A percentile compares a stretch with the other conserved stretches of the same genome.
These are phyloP conservation scores for Acanthamoeba royreba DNA, from an alignment of 208 protist genomes.

Conservation along the genomic window DNA sequence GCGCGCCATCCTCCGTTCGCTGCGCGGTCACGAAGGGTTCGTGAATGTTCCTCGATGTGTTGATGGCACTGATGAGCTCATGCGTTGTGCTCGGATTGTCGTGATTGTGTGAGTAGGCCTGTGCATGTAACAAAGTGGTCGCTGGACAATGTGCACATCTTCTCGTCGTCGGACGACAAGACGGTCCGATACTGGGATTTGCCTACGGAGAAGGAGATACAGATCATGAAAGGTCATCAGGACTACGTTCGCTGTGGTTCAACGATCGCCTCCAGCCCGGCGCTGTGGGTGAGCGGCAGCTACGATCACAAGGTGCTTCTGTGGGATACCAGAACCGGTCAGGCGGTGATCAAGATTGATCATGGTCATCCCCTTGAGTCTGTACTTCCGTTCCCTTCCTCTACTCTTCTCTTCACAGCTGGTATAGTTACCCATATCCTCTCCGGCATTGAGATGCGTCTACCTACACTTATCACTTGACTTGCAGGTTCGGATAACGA, in stretches of 20 bases:
- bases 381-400: slow-evolving; percentile 59
- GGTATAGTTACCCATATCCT: too few species aligned
- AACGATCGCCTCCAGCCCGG: background rate
- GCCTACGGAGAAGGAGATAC: slow-evolving; percentile 12
- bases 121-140: slow-evolving; percentile 54
- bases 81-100: background rate
- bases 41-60: background rate
- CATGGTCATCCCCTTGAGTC: slow-evolving; percentile 62
- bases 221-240: background rate
- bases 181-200: slow-evolving; percentile 61
- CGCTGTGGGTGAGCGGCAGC: slow-evolving; percentile 42
- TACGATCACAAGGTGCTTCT: slow-evolving; percentile 69
- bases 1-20: slow-evolving; percentile 20
- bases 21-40: slow-evolving; percentile 44
- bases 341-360: slow-evolving; percentile 47
- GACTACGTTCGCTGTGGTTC: slow-evolving; percentile 37
- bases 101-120: slow-evolving; percentile 31
- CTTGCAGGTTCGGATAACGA: background rate
- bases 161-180: slow-evolving; percentile 57
- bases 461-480: background rate
- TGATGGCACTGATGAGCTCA: background rate
- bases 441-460: too few species aligned
- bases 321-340: slow-evolving; percentile 54
- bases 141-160: slow-evolving; percentile 34
- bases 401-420: slow-evolving; percentile 11